phyloP scores from a whole-genome alignment of 1,284 basidiomycete genomes.

The Leccinum huronense region DNA sequence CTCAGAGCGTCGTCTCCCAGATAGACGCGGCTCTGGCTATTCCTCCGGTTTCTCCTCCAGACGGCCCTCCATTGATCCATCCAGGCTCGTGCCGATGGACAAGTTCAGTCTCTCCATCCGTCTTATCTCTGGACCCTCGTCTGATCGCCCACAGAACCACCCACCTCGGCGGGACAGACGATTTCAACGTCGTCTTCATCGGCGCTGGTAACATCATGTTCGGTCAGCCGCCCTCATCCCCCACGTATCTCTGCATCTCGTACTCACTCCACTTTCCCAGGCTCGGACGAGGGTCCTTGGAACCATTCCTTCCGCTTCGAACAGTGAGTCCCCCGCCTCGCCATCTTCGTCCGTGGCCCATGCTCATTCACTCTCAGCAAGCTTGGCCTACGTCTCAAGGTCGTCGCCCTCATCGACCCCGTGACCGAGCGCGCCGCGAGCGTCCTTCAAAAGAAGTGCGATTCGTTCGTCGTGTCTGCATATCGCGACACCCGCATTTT shows the following conservation, averaged over 20 bases:
- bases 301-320: slow-evolving; percentile 96
- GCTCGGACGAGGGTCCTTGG: slow-evolving; percentile 85
- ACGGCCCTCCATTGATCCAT: slow-evolving; percentile 71
- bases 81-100: slow-evolving; percentile 73
- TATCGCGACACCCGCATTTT: slow-evolving; percentile 91
- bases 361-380: slow-evolving; percentile 57
- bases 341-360: neutral
- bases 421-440: slow-evolving; percentile 76
- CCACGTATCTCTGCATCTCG: slow-evolving; percentile 1
- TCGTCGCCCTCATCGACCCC: slow-evolving; percentile 93
- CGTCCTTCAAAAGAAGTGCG: slow-evolving; percentile 88
- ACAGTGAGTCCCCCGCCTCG: slow-evolving; percentile 52
- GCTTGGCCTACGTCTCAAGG: slow-evolving; percentile 94
- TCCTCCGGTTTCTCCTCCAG: slow-evolving; percentile 51
- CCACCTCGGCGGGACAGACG: slow-evolving; percentile 56
- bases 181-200: slow-evolving; percentile 90
- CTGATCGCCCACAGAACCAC: slow-evolving; percentile 43
- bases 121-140: neutral
- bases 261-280: slow-evolving; percentile 38
- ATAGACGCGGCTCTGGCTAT: slow-evolving; percentile 45
- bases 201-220: slow-evolving; percentile 97
- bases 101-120: slow-evolving; percentile 46
- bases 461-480: slow-evolving; percentile 90
- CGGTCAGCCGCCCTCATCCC: slow-evolving; percentile 46
- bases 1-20: slow-evolving; percentile 36